phyloP scores from a whole-genome alignment of 2,329 filamentous ascomycete genomes.

The Dactylellina sp. region DNA sequence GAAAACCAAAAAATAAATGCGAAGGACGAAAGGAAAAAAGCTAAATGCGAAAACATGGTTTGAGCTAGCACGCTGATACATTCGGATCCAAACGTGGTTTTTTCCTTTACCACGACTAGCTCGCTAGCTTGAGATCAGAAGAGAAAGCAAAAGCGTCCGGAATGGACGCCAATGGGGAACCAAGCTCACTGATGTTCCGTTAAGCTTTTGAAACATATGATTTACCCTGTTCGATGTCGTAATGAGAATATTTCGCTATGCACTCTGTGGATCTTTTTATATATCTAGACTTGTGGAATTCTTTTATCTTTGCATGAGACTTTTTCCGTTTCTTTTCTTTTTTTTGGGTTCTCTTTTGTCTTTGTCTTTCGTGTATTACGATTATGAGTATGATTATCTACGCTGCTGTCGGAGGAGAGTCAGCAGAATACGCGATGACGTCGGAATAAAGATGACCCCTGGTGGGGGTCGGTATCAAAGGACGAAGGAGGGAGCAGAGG shows the following conservation, averaged over 20 bases:
- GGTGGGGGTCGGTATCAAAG: neutral
- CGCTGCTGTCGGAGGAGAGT: too few relatives aligned
- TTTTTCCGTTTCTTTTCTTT: slow-evolving; percentile 16
- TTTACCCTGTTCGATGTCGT: slow-evolving; percentile 27
- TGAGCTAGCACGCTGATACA: slow-evolving; percentile 7
- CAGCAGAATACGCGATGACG: slow-evolving; percentile 20
- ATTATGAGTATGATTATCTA: neutral
- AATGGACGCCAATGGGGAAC: neutral
- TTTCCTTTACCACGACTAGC: neutral
- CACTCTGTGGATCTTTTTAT: slow-evolving; percentile 23
- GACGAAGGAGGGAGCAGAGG: neutral
- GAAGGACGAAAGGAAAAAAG: too few relatives aligned
- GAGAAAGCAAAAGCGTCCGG: neutral
- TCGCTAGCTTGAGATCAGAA: neutral
- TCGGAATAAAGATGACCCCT: slow-evolving; percentile 6
- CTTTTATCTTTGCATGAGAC: slow-evolving; percentile 40
- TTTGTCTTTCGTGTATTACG: neutral
- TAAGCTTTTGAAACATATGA: slow-evolving; percentile 20
- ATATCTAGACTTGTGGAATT: neutral
- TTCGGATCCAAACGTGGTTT: slow-evolving; percentile 17
- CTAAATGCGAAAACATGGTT: too few relatives aligned
- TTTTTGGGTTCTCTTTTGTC: neutral
- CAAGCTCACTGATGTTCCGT: neutral
- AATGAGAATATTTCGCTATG: slow-evolving; percentile 49
- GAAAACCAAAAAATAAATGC: slow-evolving; percentile 8